Evolutionary conservation across 768 basidiomycete species (phyloP).

Genomic region (Tulasnella sp.): DNA sequence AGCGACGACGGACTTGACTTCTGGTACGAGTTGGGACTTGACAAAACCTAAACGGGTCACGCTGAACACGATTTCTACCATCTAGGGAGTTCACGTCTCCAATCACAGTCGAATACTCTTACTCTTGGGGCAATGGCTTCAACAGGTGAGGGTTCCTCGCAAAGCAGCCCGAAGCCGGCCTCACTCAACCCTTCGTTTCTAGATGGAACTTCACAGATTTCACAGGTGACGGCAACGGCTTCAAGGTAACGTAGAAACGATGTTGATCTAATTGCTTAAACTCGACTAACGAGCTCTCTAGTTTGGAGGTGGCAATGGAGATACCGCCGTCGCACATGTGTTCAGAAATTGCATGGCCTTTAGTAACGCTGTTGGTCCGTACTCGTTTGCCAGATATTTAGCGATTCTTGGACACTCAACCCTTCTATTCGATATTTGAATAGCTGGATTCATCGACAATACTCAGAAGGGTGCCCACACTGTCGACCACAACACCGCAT

Average conservation of each 20-base stretch:
- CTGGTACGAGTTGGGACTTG: not conserved
- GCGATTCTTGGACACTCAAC: not conserved
- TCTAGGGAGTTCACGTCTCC: conserved; percentile 12
- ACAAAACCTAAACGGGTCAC: not conserved
- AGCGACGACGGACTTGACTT: conserved; percentile 17
- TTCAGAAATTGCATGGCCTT: conserved; percentile 19
- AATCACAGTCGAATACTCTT: conserved; percentile 12
- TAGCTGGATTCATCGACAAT: conserved; percentile 15
- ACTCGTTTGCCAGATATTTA: not conserved
- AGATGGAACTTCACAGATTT: not conserved
- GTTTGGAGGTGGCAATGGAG: not conserved
- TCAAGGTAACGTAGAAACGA: not conserved
- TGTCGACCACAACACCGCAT: conserved; percentile 16
- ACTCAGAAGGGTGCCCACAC: not conserved
- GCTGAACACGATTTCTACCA: not conserved
- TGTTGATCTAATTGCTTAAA: not conserved
- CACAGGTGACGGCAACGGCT: not conserved
- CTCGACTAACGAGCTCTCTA: not conserved
- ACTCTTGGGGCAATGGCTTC: conserved; percentile 19
- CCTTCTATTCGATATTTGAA: not conserved
- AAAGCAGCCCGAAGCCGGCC: not conserved
- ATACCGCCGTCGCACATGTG: not conserved
- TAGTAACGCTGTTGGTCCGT: not conserved
- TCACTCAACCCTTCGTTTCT: not conserved
- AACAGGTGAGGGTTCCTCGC: not conserved